Evolutionary conservation across 192 early-diverging fungal species (phyloP).

Genomic region (Gamsiella multidivaricata): DNA sequence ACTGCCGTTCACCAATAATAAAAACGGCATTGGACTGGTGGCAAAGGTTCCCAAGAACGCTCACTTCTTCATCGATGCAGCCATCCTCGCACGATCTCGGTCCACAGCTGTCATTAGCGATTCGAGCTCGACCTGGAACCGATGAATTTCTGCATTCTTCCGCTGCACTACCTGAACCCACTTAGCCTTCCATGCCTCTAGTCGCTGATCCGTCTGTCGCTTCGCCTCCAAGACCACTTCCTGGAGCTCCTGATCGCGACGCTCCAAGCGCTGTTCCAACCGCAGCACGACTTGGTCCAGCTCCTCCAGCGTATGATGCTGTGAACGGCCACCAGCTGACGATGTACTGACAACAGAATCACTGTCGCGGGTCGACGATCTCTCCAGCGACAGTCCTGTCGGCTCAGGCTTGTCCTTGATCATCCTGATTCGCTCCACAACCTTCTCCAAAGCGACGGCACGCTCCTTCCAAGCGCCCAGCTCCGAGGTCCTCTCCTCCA

Average conservation of each 20-base stretch:
- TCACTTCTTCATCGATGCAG: slow-evolving; percentile 31
- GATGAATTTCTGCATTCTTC: slow-evolving; percentile 53
- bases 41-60: neutral
- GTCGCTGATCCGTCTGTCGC: slow-evolving; percentile 40
- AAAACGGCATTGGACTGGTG: neutral
- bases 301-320: slow-evolving; percentile 45
- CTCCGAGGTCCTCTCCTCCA: slow-evolving; percentile 49
- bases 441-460: slow-evolving; percentile 45
- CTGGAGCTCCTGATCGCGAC: slow-evolving; percentile 49
- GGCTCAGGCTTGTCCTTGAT: slow-evolving; percentile 51
- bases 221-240: slow-evolving; percentile 47
- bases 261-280: slow-evolving; percentile 41
- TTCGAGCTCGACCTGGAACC: slow-evolving; percentile 50
- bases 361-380: slow-evolving; percentile 23
- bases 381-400: slow-evolving; percentile 34
- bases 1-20: too few relatives aligned
- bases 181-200: slow-evolving; percentile 51
- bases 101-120: slow-evolving; percentile 46
- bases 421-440: slow-evolving; percentile 51
- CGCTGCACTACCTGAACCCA: slow-evolving; percentile 54
- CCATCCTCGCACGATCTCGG: slow-evolving; percentile 45
- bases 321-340: slow-evolving; percentile 7
- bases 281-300: slow-evolving; percentile 48
- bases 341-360: slow-evolving; percentile 18
- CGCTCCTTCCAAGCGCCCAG: slow-evolving; percentile 47